Evolutionary conservation across 2,329 filamentous ascomycete species (phyloP), one percentile per base, ranked within the genome.

Genomic region (Paramyrothecium roridum): DNA sequence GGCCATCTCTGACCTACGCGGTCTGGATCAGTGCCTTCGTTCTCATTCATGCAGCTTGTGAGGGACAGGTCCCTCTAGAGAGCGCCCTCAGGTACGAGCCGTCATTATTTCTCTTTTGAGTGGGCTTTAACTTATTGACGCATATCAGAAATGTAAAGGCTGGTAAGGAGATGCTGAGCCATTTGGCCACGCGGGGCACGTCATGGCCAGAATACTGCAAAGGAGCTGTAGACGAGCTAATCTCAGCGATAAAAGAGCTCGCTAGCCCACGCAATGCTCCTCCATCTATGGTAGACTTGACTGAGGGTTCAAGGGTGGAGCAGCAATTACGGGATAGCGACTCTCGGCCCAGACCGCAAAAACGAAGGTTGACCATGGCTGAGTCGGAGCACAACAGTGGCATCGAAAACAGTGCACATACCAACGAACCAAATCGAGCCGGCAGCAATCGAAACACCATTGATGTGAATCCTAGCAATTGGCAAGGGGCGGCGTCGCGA

Each of bases 11-110:
- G 43, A 81, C 79, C 0, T 81, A 79, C 79, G 75, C 74, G 1
- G 70, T 78, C 0, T 82, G 79, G 79, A 81, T 81, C 59, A 80
- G 78, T 55, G 76, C 76, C 1, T 78, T 82, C 43, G 75, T 82
- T 20, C 61, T 82, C 3, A 73, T 80, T 3, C 78, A 80, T 52
- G 80, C 79, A 3, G 77, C 76, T 0, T 76, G 76, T 57, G 76
- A 78, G 56, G 69, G 70, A 1, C 72, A 80, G 33, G 64, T 80
- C 3, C 68, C 74, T 1, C 56, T 71, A 0, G 55, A 65, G 0
- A 70, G 71, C 16, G 74, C 75, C 0, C 58, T 73, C 3, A 75
- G 73, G 72, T 79, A 71, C 7, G 37, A 43, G 12, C 7, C 12
- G 23, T 19, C 19, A 8, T 21, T 3, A 13, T 33, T 37, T 50